Evolutionary conservation across 2,329 filamentous ascomycete species (phyloP).

Genomic region (Cercospora berteroae): DNA sequence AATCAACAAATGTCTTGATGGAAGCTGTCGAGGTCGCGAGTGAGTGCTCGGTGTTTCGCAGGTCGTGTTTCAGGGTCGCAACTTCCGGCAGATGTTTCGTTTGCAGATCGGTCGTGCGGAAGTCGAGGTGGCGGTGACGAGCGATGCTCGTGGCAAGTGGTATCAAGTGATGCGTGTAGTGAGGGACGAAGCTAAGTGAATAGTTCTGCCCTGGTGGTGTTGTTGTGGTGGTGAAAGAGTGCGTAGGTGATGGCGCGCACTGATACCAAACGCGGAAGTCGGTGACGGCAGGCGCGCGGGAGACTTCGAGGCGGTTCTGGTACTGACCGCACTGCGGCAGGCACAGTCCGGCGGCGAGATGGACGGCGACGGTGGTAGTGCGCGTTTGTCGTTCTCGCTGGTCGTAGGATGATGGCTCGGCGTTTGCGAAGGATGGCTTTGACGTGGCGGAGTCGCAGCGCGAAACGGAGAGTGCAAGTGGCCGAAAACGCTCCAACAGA

Average conservation of each 20-base stretch:
- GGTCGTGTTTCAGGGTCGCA: conserved; percentile 4
- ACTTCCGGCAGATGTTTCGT: not conserved
- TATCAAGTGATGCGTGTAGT: conserved; percentile 4
- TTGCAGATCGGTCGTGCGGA: not conserved
- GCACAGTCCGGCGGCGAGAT: conserved; percentile 2
- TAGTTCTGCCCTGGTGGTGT: conserved; percentile 31
- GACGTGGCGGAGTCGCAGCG: conserved; percentile 19
- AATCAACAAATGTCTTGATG: conserved; percentile 14
- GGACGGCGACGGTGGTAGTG: conserved; percentile 6
- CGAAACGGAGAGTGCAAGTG: not conserved
- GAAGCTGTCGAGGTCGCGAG: conserved; percentile 5
- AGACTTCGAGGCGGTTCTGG: not conserved
- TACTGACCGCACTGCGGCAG: not conserved
- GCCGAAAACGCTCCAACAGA: not conserved
- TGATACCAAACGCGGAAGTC: conserved; percentile 8
- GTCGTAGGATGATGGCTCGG: conserved; percentile 6
- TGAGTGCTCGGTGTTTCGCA: conserved; percentile 14
- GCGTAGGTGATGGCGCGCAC: conserved; percentile 17
- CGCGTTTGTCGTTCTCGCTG: conserved; percentile 10
- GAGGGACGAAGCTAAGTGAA: conserved; percentile 37
- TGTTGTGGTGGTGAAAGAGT: conserved; percentile 17
- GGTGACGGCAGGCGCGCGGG: conserved; percentile 4
- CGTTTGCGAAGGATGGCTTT: conserved; percentile 8
- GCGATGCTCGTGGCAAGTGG: not conserved
- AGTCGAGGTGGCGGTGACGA: not conserved